These are phyloP conservation scores for Monosporascus sp. DNA, from an alignment of 2,329 filamentous ascomycete species.

Conservation along the genomic window DNA sequence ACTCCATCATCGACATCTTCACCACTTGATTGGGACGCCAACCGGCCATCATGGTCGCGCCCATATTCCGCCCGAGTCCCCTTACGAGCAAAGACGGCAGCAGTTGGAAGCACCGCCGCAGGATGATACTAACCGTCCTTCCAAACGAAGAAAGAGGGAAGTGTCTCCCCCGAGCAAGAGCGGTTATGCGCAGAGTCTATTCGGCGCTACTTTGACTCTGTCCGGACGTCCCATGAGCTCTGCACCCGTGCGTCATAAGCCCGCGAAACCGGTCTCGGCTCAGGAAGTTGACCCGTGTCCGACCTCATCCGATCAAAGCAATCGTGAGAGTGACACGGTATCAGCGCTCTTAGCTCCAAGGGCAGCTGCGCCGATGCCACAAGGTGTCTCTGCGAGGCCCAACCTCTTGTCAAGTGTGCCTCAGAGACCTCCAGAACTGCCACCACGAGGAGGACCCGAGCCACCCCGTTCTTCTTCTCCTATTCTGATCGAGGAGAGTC, in stretches of 20 bases:
- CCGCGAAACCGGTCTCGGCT: conserved; percentile 4
- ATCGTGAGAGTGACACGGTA: conserved; percentile 7
- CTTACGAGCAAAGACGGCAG: conserved; percentile 54
- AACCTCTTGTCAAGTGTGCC: not conserved
- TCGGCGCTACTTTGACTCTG: conserved; percentile 42
- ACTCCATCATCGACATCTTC: conserved; percentile 39
- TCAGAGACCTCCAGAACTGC: not conserved
- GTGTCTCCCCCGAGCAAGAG: conserved; percentile 36
- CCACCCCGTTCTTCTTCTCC: not conserved
- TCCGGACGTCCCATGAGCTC: conserved; percentile 33
- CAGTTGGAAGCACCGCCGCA: conserved; percentile 22
- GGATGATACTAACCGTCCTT: conserved; percentile 22
- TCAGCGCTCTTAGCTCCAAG: not conserved
- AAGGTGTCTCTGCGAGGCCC: not conserved
- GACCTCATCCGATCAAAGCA: conserved; percentile 8
- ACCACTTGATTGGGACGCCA: conserved; percentile 60
- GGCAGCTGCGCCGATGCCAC: not conserved
- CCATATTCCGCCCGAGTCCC: conserved; percentile 51
- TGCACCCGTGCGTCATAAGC: conserved; percentile 18
- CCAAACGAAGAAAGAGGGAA: conserved; percentile 37
- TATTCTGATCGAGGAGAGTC: not conserved
- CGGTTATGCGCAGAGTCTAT: conserved; percentile 46
- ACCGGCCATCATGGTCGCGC: conserved; percentile 60
- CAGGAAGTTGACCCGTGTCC: conserved; percentile 5
- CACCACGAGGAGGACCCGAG: not conserved